Base-by-base conservation (phyloP, 352 stramenopile genomes). In the Saprolegnia parasitica region DNA sequence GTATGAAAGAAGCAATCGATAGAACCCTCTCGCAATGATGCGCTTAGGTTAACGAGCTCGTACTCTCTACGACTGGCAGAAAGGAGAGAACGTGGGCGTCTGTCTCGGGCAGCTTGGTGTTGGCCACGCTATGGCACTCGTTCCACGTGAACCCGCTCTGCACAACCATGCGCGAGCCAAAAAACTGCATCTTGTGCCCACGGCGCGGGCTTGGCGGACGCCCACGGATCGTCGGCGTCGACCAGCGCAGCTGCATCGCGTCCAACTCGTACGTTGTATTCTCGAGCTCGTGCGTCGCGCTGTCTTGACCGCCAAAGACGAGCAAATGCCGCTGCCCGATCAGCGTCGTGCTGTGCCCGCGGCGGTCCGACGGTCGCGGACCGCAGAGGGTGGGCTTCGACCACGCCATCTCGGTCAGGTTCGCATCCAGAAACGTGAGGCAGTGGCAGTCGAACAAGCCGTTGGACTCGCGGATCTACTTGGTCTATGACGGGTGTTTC, bases 101-200 rank as follows among this genome's bases (percentile, higher is more conserved):
- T 1, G 42, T 49, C 11, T 49, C 42, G 42, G 42, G 42, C 18
- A 49, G 42, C 42, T 49, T 49, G 42, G 18, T n/a, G 8, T 49
- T 49, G 42, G 42, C 42, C 1, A 15, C 13, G 18, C 42, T n/a
- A n/a, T 49, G 13, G 42, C 13, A 5, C 29, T 35, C 18, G 42
- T 49, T 49, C 13, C 11, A n/a, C 18, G 90, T 77, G 46, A 92
- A 92, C 49, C 84, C 84, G 45, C 82, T 89, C n/a, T 81, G 89
- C 56, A 92, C 74, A 23, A 90, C 76, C 42, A 90, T 68, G 16
- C 82, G 84, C 5, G 81, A 90, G 74, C 84, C 81, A 71, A 92
- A 89, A 71, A 77, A 91, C 67, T 89, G 84, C 49, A 75, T 87
- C 74, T 90, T 92, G 76, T 90, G 90, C n/a, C 84, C 84, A 52